Evolutionary conservation across 2,329 filamentous ascomycete genomes (phyloP), one percentile per base, ranked within the genome.

Genomic region (Laburnicola sp.): DNA sequence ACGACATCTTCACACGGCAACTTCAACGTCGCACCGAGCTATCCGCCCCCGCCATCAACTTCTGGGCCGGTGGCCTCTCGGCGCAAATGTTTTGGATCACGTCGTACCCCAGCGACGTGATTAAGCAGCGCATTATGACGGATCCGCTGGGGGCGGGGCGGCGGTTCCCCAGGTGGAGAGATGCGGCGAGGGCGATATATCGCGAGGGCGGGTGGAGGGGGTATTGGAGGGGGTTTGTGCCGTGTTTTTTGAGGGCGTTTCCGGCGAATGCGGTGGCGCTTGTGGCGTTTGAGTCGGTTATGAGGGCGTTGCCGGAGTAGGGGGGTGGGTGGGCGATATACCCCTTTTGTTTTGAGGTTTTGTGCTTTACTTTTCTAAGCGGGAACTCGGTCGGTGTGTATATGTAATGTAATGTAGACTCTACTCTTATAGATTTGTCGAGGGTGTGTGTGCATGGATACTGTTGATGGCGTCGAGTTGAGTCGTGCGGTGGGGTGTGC

Each of bases 101-200:
- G 16, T 89, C 88, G 58, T 97, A 97, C 69, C 93, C 94, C 1
- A 89, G 85, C 41, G 93, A 97, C 70, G 89, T 97, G 22, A 86
- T 97, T 48, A 97, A 97, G 80, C 93, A 97, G 78, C 82, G 91
- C 28, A 88, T 99, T 69, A 97, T 99, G 94, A 97, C 93, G 10
- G 94, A 97, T 74, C 86, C 89, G 3, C 76, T 97, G 45, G 92
- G 88, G 1, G 46, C 64, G 3, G 65, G 62, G 51, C 82, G 85
- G 55, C 83, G 78, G 59, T 97, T 92, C 69, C 78, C 75, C 9
- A 76, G 80, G 43, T 97, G 94, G 94, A 84, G 80, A 68, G 85
- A 93, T 60, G 94, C 93, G 0, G 93, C 89, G 0, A 77, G 70
- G 45, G 82, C 87, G 0, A 88, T 97, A 1, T 95, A 88, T 64